Evolutionary conservation across 345 rosid genomes (phyloP).

Genomic region (Citrus maxima): DNA sequence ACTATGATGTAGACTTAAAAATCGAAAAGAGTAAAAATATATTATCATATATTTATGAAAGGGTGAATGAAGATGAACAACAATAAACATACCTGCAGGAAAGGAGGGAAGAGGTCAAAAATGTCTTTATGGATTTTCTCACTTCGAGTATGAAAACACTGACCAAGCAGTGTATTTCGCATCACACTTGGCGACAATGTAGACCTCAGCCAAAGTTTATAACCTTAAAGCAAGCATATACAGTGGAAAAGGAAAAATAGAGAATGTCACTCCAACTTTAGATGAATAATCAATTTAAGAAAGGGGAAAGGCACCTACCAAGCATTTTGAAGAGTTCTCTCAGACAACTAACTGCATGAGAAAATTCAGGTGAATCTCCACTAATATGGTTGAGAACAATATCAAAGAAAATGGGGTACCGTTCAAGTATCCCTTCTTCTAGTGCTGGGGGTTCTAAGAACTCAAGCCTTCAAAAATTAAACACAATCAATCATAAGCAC

Average conservation of each 20-base stretch:
- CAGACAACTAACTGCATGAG: constrained; percentile 82
- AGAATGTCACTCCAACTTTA: constrained; percentile 1
- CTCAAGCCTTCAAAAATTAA: constrained; percentile 68
- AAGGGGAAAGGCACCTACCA: constrained; percentile 45
- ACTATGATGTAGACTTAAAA: not conserved
- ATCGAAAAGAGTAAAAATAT: not conserved
- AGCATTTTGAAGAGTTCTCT: constrained; percentile 91
- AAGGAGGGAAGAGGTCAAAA: constrained; percentile 90
- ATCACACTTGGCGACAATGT: constrained; percentile 92
- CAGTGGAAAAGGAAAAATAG: constrained; percentile 3
- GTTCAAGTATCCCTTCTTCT: constrained; percentile 94
- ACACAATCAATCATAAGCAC: constrained; percentile 10
- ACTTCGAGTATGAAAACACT: constrained; percentile 87
- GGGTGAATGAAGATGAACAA: not conserved
- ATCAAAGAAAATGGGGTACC: constrained; percentile 90
- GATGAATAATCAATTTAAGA: not conserved
- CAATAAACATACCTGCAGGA: constrained; percentile 73
- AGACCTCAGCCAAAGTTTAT: constrained; percentile 96
- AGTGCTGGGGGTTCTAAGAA: constrained; percentile 91
- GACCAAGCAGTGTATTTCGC: constrained; percentile 95
- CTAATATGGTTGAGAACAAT: constrained; percentile 86
- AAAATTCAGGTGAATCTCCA: constrained; percentile 84
- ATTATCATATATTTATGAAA: not conserved
- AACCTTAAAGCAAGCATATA: constrained; percentile 53
- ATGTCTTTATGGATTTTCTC: constrained; percentile 97